Percentiles rank a stretch among this genome's conserved stretches.
Conservation (phyloP, 2,329 filamentous ascomycete genomes). For the Cladophialophora carrionii region DNA sequence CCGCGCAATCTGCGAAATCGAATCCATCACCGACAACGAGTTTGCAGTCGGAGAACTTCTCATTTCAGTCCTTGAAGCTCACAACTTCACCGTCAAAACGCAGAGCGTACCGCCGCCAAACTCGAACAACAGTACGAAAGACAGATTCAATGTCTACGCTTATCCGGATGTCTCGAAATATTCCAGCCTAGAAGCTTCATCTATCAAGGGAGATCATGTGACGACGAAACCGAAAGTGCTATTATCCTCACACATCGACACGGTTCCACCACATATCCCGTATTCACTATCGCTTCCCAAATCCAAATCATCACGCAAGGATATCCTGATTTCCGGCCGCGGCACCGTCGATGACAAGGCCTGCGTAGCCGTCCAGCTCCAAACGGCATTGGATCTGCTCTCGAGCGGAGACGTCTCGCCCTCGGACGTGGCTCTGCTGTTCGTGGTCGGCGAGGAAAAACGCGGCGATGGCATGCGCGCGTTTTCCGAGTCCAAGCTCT, state of each 20-base stretch:
- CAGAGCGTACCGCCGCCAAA: conserved; percentile 50
- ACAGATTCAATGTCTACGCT: conserved; percentile 77
- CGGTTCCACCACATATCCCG: conserved; percentile 56
- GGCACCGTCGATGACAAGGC: conserved; percentile 54
- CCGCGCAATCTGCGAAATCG: conserved; percentile 71
- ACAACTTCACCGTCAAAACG: conserved; percentile 65
- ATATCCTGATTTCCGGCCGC: conserved; percentile 49
- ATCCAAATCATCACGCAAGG: conserved; percentile 34
- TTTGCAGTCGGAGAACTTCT: conserved; percentile 70
- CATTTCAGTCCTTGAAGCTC: conserved; percentile 63
- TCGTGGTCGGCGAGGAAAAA: conserved; percentile 80
- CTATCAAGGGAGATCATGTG: neutral
- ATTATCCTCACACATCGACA: conserved; percentile 78
- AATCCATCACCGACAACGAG: conserved; percentile 73
- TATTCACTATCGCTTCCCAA: conserved; percentile 49
- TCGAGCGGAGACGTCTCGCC: conserved; percentile 32
- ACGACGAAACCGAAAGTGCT: conserved; percentile 43
- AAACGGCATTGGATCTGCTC: conserved; percentile 53
- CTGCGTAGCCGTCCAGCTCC: conserved; percentile 51
- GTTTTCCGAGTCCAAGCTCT: conserved; percentile 52
- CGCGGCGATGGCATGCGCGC: conserved; percentile 77
- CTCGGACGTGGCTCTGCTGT: conserved; percentile 54
- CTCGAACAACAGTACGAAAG: conserved; percentile 39
- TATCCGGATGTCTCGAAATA: conserved; percentile 50
- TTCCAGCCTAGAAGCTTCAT: conserved; percentile 17